Conservation (phyloP, 208 protist genomes). For the Trypanosoma vivax region DNA sequence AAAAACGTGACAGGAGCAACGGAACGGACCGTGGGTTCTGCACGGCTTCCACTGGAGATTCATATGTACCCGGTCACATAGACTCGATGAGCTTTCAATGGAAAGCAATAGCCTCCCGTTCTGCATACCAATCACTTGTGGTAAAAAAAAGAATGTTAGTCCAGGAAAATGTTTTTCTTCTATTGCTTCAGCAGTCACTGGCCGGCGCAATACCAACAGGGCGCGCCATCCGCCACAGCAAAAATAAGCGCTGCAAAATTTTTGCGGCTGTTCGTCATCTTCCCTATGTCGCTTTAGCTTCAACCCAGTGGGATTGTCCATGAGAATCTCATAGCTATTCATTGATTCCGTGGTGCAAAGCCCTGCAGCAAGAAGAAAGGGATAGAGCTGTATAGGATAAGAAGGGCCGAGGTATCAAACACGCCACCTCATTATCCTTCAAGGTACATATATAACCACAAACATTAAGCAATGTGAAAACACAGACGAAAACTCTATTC, state of each 20-base stretch:
- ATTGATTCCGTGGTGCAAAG: no score
- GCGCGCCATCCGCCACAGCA: slow-evolving; percentile 6
- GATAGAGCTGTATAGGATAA: no score
- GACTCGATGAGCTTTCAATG: slow-evolving; percentile 1
- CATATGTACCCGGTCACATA: slow-evolving; percentile 8
- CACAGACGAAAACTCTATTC: background rate
- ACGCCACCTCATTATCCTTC: no score
- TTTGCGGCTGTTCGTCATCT: background rate
- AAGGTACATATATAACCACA: background rate
- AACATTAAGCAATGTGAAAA: background rate
- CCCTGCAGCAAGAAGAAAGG: no score
- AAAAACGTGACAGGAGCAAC: slow-evolving; percentile 44
- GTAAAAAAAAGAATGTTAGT: slow-evolving; percentile 40
- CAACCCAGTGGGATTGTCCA: no score
- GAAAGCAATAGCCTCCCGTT: slow-evolving; percentile 3
- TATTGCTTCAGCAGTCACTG: slow-evolving; percentile 8
- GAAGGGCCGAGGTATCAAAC: no score
- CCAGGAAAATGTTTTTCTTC: slow-evolving; percentile 29
- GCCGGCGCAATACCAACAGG: slow-evolving; percentile 1
- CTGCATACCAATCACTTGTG: slow-evolving; percentile 17
- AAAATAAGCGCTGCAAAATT: background rate
- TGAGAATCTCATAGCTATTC: no score
- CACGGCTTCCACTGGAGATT: slow-evolving; percentile 24
- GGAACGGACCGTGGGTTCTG: slow-evolving; percentile 48
- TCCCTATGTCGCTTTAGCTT: slow-evolving; percentile 7